Conservation (phyloP, 768 basidiomycete genomes). For the Dentipellis fragilis region DNA sequence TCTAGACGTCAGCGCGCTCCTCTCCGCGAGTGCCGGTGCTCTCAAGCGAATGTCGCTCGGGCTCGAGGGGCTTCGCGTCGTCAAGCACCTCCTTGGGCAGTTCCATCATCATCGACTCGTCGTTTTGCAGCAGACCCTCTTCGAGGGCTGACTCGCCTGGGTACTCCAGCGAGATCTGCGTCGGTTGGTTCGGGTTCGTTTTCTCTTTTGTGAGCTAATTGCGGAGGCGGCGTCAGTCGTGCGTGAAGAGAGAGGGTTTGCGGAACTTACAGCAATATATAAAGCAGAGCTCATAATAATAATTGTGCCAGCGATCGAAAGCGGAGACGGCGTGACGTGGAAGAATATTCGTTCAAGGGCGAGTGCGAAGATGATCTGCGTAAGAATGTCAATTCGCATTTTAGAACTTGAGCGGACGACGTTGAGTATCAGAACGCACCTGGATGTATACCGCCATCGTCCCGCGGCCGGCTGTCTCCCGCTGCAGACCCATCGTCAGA, state of each 20-base stretch:
- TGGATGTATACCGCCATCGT: conserved; percentile 52
- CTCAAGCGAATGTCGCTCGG: too few relatives aligned
- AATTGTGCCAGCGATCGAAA: conserved; percentile 51
- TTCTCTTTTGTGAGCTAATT: conserved; percentile 16
- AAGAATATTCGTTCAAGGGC: conserved; percentile 60
- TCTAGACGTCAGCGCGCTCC: too few relatives aligned
- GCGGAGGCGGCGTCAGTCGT: neutral
- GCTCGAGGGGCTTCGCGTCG: neutral
- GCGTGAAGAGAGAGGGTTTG: neutral
- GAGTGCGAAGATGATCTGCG: conserved; percentile 57
- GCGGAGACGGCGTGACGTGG: conserved; percentile 41
- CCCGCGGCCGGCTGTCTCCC: conserved; percentile 56
- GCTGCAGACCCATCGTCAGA: conserved; percentile 51
- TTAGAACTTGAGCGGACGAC: neutral
- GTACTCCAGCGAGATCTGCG: conserved; percentile 1
- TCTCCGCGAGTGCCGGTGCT: too few relatives aligned
- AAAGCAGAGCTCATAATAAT: conserved; percentile 58
- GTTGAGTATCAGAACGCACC: conserved; percentile 19
- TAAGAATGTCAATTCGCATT: neutral
- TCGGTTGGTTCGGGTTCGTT: neutral
- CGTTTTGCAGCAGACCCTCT: conserved; percentile 17
- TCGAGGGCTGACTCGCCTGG: conserved; percentile 17
- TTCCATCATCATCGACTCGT: neutral
- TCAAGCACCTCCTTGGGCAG: neutral
- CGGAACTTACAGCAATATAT: conserved; percentile 48